These are phyloP conservation scores for Phytopythium mirpurense DNA, from an alignment of 352 stramenopile genomes.

Conservation along the genomic window DNA sequence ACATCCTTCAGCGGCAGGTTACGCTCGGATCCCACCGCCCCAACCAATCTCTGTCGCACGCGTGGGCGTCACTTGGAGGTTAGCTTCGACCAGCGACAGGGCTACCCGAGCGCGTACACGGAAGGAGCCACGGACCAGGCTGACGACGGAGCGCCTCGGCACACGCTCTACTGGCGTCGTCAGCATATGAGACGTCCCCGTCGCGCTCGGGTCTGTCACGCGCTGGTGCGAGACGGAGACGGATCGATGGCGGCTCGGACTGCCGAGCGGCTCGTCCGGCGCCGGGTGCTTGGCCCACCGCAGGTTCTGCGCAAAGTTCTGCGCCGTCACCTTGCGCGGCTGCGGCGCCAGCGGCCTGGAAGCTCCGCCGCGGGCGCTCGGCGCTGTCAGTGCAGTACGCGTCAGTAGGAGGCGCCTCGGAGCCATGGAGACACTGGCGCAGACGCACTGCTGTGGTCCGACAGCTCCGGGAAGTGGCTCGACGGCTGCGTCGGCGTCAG, in stretches of 20 bases:
- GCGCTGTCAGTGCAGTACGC: not conserved
- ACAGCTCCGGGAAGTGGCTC: conserved; percentile 54
- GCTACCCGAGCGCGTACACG: not conserved
- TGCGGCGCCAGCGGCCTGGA: conserved; percentile 12
- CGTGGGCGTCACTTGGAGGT: too few relatives aligned
- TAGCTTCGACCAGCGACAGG: not conserved
- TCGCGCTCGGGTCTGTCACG: not conserved
- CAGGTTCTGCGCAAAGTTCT: conserved; percentile 36
- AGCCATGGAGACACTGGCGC: not conserved
- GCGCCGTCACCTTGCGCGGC: conserved; percentile 30
- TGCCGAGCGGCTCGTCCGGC: not conserved
- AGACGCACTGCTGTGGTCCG: conserved; percentile 21
- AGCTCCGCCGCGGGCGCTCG: not conserved
- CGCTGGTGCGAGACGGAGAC: conserved; percentile 1
- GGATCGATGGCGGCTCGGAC: conserved; percentile 2
- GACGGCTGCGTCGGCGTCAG: not conserved
- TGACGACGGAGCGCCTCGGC: not conserved
- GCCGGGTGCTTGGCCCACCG: conserved; percentile 37
- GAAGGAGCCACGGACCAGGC: not conserved
- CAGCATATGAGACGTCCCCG: not conserved
- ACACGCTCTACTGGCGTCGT: not conserved
- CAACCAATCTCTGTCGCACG: not conserved
- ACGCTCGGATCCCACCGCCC: conserved; percentile 1
- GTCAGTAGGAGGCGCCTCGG: not conserved
- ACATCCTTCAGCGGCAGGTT: conserved; percentile 12